Evolutionary conservation across 805 yeast species (phyloP).

Genomic region (Myxozyma sirexii): DNA sequence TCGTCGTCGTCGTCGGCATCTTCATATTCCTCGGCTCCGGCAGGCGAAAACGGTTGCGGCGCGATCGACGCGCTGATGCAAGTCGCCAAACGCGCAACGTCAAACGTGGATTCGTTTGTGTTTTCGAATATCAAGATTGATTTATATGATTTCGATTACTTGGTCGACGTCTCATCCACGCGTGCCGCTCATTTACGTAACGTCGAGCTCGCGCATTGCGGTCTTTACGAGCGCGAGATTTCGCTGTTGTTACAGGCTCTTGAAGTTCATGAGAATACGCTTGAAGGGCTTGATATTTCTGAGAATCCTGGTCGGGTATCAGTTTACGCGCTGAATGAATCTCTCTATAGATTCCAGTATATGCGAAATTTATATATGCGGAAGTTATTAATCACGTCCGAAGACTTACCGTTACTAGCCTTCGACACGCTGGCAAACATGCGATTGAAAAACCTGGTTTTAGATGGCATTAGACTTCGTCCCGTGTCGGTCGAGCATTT

Average conservation of each 20-base stretch:
- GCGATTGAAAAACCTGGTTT: slow-evolving; percentile 29
- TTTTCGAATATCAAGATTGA: slow-evolving; percentile 30
- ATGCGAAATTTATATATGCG: slow-evolving; percentile 29
- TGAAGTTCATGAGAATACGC: slow-evolving; percentile 34
- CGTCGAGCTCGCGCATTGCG: slow-evolving; percentile 34
- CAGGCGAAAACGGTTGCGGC: slow-evolving; percentile 24
- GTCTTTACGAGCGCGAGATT: slow-evolving; percentile 36
- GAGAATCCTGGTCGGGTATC: slow-evolving; percentile 37
- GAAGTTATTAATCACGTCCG: slow-evolving; percentile 27
- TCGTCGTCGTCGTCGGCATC: slow-evolving; percentile 1
- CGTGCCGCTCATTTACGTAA: slow-evolving; percentile 29
- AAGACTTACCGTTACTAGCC: slow-evolving; percentile 32
- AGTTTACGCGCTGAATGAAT: slow-evolving; percentile 30
- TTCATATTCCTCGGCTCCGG: neutral
- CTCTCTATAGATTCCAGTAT: slow-evolving; percentile 30
- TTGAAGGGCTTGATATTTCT: slow-evolving; percentile 36
- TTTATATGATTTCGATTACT: slow-evolving; percentile 28
- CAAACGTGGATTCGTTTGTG: slow-evolving; percentile 34
- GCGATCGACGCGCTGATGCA: slow-evolving; percentile 32
- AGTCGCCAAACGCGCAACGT: slow-evolving; percentile 27
- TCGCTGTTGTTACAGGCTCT: slow-evolving; percentile 34
- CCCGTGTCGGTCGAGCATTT: slow-evolving; percentile 30
- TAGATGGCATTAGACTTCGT: slow-evolving; percentile 34
- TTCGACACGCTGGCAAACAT: slow-evolving; percentile 30
- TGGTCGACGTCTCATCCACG: slow-evolving; percentile 30